These are phyloP conservation scores for Sporothrix euskadiensis DNA, from an alignment of 2,329 filamentous ascomycete genomes.

Conservation along the genomic window DNA sequence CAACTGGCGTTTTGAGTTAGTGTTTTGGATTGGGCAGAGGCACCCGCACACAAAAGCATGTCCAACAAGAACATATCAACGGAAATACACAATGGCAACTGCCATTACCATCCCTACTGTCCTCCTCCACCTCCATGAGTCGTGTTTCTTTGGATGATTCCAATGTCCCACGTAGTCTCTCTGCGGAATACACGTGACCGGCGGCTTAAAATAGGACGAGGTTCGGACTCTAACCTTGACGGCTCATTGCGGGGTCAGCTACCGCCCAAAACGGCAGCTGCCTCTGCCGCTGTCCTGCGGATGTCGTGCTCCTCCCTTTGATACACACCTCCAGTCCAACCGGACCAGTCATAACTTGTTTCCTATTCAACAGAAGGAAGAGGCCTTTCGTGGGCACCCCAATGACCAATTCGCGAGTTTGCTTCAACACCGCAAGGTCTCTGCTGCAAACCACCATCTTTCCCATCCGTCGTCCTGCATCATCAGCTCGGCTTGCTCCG, in stretches of 20 bases:
- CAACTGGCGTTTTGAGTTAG: not conserved
- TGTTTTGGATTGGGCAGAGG: not conserved
- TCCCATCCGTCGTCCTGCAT: not conserved
- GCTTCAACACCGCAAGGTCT: not conserved
- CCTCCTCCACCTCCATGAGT: no score
- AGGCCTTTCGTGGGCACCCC: not conserved
- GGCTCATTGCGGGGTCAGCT: not conserved
- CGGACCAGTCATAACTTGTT: not conserved
- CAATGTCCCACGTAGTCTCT: not conserved
- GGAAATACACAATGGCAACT: not conserved
- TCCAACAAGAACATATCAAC: not conserved
- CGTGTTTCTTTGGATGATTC: not conserved
- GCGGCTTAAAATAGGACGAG: not conserved
- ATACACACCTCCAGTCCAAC: not conserved
- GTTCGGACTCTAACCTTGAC: not conserved
- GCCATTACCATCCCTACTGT: no score
- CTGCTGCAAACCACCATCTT: not conserved
- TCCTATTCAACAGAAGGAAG: not conserved
- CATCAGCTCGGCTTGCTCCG: not conserved
- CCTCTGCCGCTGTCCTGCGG: not conserved
- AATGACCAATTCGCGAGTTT: slow-evolving; percentile 8
- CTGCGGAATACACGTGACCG: not conserved
- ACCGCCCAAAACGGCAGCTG: slow-evolving; percentile 1
- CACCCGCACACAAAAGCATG: not conserved
- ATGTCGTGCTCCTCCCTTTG: slow-evolving; percentile 15